Evolutionary conservation across 192 early-diverging fungal species (phyloP).

Genomic region (Umbelopsis vinacea): DNA sequence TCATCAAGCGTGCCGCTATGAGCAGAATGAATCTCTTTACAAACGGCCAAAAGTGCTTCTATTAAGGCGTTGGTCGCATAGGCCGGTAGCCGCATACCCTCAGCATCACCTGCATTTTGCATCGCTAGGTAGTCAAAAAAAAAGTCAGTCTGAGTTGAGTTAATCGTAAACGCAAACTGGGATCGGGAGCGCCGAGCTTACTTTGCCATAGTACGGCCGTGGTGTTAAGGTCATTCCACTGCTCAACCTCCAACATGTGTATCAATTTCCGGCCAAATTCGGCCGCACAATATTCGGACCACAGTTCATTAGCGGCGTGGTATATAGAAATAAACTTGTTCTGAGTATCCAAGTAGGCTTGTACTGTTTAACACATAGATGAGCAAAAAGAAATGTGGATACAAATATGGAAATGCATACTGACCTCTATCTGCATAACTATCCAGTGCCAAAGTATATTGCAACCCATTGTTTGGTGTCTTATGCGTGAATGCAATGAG

Average conservation of each 20-base stretch:
- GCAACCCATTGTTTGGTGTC: not conserved
- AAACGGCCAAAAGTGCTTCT: slow-evolving; percentile 46
- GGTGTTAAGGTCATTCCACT: slow-evolving; percentile 50
- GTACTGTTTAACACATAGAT: slow-evolving; percentile 11
- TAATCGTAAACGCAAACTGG: too few species aligned
- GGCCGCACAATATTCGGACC: slow-evolving; percentile 41
- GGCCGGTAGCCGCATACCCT: slow-evolving; percentile 43
- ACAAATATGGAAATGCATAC: not conserved
- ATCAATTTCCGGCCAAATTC: slow-evolving; percentile 32
- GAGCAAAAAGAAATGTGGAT: too few species aligned
- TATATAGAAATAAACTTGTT: slow-evolving; percentile 41
- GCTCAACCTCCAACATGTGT: slow-evolving; percentile 28
- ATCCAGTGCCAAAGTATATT: not conserved
- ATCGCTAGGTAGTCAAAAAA: not conserved
- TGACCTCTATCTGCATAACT: not conserved
- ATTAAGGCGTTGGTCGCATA: slow-evolving; percentile 47
- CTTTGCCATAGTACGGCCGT: slow-evolving; percentile 55
- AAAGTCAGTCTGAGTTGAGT: not conserved
- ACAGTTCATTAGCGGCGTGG: slow-evolving; percentile 44
- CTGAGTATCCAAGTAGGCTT: slow-evolving; percentile 32
- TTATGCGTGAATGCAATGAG: slow-evolving; percentile 8
- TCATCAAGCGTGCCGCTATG: slow-evolving; percentile 52
- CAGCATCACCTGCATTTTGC: slow-evolving; percentile 14
- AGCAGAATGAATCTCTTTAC: slow-evolving; percentile 49
- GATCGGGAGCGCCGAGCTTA: slow-evolving; percentile 26